These are phyloP conservation scores for Candida sithepensis DNA, from an alignment of 805 yeast species.

Conservation along the genomic window DNA sequence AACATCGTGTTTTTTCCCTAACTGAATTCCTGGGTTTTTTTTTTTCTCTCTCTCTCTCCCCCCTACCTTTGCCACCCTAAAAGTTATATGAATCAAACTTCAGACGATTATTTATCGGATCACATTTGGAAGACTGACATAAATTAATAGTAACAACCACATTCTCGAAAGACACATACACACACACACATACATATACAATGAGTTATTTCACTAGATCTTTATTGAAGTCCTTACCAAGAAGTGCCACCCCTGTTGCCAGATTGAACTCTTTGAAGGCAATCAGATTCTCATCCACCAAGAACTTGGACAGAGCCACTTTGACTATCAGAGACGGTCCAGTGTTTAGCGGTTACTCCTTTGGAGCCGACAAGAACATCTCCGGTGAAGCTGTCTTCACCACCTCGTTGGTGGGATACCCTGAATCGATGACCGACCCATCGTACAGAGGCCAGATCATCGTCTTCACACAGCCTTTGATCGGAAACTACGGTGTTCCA, in stretches of 20 bases:
- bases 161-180: too few species aligned
- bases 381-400: slow-evolving; percentile 98
- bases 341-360: slow-evolving; percentile 86
- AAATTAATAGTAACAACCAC: not conserved
- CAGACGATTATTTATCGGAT: slow-evolving; percentile 48
- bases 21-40: not conserved
- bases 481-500: slow-evolving; percentile 99
- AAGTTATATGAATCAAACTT: slow-evolving; percentile 27
- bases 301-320: slow-evolving; percentile 72
- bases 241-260: slow-evolving; percentile 1
- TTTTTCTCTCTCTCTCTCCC: not conserved
- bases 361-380: slow-evolving; percentile 89
- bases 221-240: slow-evolving; percentile 3
- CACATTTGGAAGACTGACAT: slow-evolving; percentile 47
- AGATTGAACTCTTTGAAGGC: slow-evolving; percentile 6
- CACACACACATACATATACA: not conserved
- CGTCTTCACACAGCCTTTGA: slow-evolving; percentile 94
- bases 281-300: slow-evolving; percentile 27
- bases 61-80: not conserved
- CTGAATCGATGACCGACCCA: slow-evolving; percentile 99
- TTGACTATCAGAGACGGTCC: slow-evolving; percentile 92
- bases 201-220: slow-evolving; percentile 6
- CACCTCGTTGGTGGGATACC: slow-evolving; percentile 96
- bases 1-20: not conserved
- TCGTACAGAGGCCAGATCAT: slow-evolving; percentile 96